These are phyloP conservation scores for Fusarium sp. DNA, from an alignment of 2,329 filamentous ascomycete genomes.

Conservation along the genomic window DNA sequence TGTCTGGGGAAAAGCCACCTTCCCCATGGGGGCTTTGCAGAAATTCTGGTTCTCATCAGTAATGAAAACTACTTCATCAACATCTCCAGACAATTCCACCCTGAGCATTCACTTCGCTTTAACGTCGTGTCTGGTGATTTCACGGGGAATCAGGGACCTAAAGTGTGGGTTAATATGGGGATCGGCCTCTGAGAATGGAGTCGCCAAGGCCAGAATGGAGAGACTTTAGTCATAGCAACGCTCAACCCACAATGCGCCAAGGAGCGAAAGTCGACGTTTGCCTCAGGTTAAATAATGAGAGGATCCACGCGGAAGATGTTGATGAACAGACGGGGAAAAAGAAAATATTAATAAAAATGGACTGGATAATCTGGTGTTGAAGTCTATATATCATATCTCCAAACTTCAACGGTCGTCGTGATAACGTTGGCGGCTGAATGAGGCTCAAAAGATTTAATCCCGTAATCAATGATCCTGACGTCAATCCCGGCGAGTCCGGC, in stretches of 20 bases:
- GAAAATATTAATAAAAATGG: not conserved
- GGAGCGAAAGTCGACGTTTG: conserved; percentile 7
- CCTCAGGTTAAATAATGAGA: not conserved
- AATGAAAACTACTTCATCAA: conserved; percentile 10
- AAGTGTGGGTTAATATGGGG: conserved; percentile 33
- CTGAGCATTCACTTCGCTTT: not conserved
- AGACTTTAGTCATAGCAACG: conserved; percentile 36
- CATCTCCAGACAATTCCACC: not conserved
- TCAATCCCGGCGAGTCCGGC: conserved; percentile 36
- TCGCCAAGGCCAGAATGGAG: conserved; percentile 30
- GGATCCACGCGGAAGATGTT: not conserved
- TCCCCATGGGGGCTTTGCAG: conserved; percentile 23
- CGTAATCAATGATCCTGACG: conserved; percentile 20
- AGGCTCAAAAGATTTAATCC: conserved; percentile 24
- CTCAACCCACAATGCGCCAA: conserved; percentile 23
- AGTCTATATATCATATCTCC: not conserved
- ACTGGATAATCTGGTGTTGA: not conserved
- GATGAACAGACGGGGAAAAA: accelerated
- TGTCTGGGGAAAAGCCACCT: conserved; percentile 24
- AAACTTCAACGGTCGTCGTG: conserved; percentile 6
- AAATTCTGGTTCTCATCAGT: conserved; percentile 28
- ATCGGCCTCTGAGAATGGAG: conserved; percentile 19
- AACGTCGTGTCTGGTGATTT: conserved; percentile 27
- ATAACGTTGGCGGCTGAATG: conserved; percentile 30
- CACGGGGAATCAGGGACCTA: conserved; percentile 24